Percentiles rank a stretch among this genome's conserved stretches.
Conservation (phyloP, 768 basidiomycete genomes). For the Leccinum subtestaceum region DNA sequence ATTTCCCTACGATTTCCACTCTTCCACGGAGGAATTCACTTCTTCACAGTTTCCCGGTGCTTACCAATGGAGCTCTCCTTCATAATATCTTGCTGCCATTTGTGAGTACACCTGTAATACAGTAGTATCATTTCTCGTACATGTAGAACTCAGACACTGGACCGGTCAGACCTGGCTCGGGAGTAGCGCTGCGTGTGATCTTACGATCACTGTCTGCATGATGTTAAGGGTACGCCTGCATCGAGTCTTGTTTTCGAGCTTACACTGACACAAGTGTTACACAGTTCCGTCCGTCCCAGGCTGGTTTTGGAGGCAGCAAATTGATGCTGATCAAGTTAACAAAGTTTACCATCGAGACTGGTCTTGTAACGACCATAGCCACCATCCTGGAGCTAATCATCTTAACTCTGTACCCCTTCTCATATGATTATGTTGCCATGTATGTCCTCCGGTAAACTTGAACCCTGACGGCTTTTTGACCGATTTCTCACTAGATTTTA, state of each 20-base stretch:
- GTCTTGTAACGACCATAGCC: constrained; percentile 12
- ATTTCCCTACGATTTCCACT: too few species aligned
- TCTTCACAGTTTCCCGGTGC: too few species aligned
- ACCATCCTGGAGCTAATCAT: constrained; percentile 7
- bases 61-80: too few species aligned
- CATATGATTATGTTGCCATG: constrained; percentile 10
- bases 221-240: neutral
- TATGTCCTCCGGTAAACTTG: neutral
- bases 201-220: neutral
- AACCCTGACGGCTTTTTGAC: neutral
- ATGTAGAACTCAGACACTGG: neutral
- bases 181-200: neutral
- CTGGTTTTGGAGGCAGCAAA: neutral
- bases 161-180: neutral
- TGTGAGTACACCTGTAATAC: constrained; percentile 1
- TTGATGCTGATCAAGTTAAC: constrained; percentile 4
- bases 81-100: too few species aligned
- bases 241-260: neutral
- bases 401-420: too few species aligned
- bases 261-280: neutral
- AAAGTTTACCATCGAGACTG: constrained; percentile 16
- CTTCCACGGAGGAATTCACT: too few species aligned
- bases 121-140: too few species aligned
- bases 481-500: neutral
- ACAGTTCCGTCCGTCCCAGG: neutral